Evolutionary conservation across 768 basidiomycete genomes (phyloP).

Genomic region (Lactifluus pinguis): DNA sequence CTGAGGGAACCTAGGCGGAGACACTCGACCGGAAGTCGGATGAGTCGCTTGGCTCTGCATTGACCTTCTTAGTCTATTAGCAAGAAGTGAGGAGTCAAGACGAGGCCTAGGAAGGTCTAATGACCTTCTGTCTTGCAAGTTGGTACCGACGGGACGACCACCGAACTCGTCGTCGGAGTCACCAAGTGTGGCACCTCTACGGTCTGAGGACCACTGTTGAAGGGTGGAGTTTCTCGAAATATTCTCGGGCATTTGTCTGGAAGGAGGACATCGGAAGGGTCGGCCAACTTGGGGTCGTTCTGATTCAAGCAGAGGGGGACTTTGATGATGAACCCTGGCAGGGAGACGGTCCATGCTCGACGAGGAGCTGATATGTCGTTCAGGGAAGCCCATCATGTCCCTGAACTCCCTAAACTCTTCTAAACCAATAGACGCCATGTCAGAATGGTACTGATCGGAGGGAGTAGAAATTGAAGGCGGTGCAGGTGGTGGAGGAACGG

Average conservation of each 20-base stretch:
- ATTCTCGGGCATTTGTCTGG: background rate
- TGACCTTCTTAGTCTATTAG: slow-evolving; percentile 11
- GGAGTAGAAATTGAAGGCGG: background rate
- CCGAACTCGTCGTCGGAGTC: slow-evolving; percentile 13
- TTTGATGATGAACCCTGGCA: slow-evolving; percentile 6
- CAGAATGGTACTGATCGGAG: slow-evolving; percentile 5
- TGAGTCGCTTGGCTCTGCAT: background rate
- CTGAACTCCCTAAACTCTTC: slow-evolving; percentile 12
- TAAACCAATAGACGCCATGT: slow-evolving; percentile 1
- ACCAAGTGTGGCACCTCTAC: background rate
- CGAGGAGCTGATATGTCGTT: background rate
- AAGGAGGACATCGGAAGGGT: slow-evolving; percentile 2
- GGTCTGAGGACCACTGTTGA: background rate
- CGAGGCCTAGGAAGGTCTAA: slow-evolving; percentile 9
- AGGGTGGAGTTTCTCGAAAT: background rate
- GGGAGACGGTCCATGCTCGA: background rate
- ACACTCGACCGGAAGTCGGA: background rate
- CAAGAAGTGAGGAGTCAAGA: slow-evolving; percentile 6
- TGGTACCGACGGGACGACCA: background rate
- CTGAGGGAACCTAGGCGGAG: slow-evolving; percentile 3
- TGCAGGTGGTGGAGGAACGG: background rate
- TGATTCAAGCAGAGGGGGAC: slow-evolving; percentile 1
- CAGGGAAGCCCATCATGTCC: slow-evolving; percentile 11
- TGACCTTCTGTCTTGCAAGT: slow-evolving; percentile 1
- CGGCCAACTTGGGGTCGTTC: background rate